A percentile compares a stretch with the other conserved stretches of the same genome.
These are phyloP conservation scores for Exophiala spinifera DNA, from an alignment of 2,329 filamentous ascomycete species.

Conservation along the genomic window DNA sequence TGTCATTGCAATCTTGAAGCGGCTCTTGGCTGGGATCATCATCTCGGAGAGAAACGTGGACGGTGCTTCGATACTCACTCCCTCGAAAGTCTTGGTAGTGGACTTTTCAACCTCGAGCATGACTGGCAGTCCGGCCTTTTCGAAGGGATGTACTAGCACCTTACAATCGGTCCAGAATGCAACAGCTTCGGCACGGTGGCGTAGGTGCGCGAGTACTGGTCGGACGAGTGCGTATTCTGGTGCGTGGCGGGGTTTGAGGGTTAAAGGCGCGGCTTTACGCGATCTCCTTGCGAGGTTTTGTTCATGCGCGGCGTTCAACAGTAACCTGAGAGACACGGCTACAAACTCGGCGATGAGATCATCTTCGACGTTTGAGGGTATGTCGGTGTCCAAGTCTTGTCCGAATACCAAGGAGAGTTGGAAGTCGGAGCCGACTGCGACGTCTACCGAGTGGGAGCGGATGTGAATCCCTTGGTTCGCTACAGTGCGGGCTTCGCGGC, in stretches of 20 bases:
- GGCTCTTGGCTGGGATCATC: slow-evolving; percentile 17
- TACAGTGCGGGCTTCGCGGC: slow-evolving; percentile 72
- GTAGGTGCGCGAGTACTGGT: slow-evolving; percentile 54
- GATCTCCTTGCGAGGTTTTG: slow-evolving; percentile 69
- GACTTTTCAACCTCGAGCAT: slow-evolving; percentile 6
- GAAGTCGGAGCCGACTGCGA: slow-evolving; percentile 52
- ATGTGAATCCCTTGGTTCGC: slow-evolving; percentile 68
- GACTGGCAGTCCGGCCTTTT: slow-evolving; percentile 16
- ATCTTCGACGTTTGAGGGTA: slow-evolving; percentile 34
- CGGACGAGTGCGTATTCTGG: slow-evolving; percentile 58
- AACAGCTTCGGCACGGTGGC: slow-evolving; percentile 44
- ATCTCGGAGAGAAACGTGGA: slow-evolving; percentile 10
- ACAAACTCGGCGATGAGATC: slow-evolving; percentile 62
- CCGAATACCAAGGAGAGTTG: slow-evolving; percentile 67
- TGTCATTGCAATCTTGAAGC: slow-evolving; percentile 19
- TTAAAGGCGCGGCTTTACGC: slow-evolving; percentile 56
- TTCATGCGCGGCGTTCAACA: slow-evolving; percentile 76
- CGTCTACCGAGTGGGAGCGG: slow-evolving; percentile 56
- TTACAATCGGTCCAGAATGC: slow-evolving; percentile 33
- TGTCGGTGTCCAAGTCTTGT: slow-evolving; percentile 50
- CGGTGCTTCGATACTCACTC: slow-evolving; percentile 10
- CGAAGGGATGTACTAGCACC: slow-evolving; percentile 23
- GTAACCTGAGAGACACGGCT: slow-evolving; percentile 66
- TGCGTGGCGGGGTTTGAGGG: slow-evolving; percentile 47
- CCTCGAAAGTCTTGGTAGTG: slow-evolving; percentile 1